Base-by-base conservation (phyloP, 495 filamentous ascomycete genomes). In the Bombardia bombarda region DNA sequence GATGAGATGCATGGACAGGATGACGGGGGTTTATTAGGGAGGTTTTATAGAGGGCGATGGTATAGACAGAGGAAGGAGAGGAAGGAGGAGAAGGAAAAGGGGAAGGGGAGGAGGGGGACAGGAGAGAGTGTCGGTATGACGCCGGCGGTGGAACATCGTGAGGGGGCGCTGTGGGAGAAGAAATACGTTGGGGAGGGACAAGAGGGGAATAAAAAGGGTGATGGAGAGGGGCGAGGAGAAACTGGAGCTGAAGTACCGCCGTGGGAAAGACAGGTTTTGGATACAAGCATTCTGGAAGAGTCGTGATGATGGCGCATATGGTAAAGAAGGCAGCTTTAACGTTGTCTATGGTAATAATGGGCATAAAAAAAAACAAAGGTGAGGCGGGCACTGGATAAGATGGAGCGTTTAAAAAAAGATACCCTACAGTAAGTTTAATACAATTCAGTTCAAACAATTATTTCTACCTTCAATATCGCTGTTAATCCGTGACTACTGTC, bases 221-320 rank as follows among this genome's bases (percentile, higher is more conserved):
- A 16, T 2, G 2, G n/a, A 8, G 7, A 17, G 17, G 14, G 18
- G 32, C 32, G 32, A 34, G 18, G 14, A 7, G 32, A 16, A 16
- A 16, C 9, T 10, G 36, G 13, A 38, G 23, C 6, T 3, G 36
- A 38, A 20, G 12, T 23, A 12, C 20, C 42, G 21, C 49, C 49
- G 9, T 51, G 49, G 49, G 49, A 51, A 14, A 8, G 32, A 9
- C 33, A 43, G 25, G 31, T 28, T 17, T 38, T 51, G 39, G 49
- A 51, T 31, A 51, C 49, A 40, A 51, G 40, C 18, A 51, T 51
- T 34, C 21, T 51, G 33, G 22, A 51, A 33, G 43, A 46, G n/a
- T n/a, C n/a, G n/a, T n/a, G n/a, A n/a, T n/a, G n/a, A n/a, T n/a
- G n/a, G n/a, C n/a, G n/a, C n/a, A n/a, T n/a, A n/a, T n/a, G n/a